Conservation (phyloP, 2,329 filamentous ascomycete species). For the Coleophoma crateriformis region DNA sequence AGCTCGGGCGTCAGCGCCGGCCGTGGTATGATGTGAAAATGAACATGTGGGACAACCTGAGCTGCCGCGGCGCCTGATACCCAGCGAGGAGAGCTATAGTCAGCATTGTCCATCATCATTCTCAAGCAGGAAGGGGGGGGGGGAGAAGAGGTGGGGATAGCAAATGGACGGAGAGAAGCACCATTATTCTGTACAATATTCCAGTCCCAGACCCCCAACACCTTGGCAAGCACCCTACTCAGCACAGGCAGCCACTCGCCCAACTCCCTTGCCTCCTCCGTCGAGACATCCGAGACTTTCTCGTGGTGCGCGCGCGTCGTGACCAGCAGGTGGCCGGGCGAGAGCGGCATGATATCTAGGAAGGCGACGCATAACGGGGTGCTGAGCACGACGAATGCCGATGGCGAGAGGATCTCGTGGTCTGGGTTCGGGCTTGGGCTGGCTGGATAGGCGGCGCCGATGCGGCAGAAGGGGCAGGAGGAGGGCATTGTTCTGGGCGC, state of each 20-base stretch:
- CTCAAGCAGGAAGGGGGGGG: neutral
- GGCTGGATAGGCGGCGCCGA: constrained; percentile 42
- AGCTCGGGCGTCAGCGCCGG: constrained; percentile 54
- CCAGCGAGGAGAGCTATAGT: neutral
- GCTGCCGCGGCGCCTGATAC: constrained; percentile 67
- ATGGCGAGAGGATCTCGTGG: constrained; percentile 27
- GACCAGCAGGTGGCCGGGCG: constrained; percentile 76
- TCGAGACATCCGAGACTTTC: constrained; percentile 68
- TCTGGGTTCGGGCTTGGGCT: constrained; percentile 32
- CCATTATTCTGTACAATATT: constrained; percentile 97
- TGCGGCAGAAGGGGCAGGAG: constrained; percentile 58
- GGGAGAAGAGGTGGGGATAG: neutral
- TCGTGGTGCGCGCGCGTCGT: constrained; percentile 71
- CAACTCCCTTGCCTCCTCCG: constrained; percentile 60
- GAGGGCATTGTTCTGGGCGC: neutral
- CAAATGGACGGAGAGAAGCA: constrained; percentile 16
- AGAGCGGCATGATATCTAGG: constrained; percentile 87
- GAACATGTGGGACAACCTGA: constrained; percentile 88
- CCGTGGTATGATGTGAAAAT: constrained; percentile 90
- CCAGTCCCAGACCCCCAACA: constrained; percentile 75
- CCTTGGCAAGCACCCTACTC: constrained; percentile 62
- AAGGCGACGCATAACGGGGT: constrained; percentile 78
- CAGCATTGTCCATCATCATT: neutral
- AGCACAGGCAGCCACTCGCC: constrained; percentile 66
- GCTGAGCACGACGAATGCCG: constrained; percentile 64